Evolutionary conservation across 1,139 yeast species (phyloP).

Genomic region (Zygosaccharomyces sapae): DNA sequence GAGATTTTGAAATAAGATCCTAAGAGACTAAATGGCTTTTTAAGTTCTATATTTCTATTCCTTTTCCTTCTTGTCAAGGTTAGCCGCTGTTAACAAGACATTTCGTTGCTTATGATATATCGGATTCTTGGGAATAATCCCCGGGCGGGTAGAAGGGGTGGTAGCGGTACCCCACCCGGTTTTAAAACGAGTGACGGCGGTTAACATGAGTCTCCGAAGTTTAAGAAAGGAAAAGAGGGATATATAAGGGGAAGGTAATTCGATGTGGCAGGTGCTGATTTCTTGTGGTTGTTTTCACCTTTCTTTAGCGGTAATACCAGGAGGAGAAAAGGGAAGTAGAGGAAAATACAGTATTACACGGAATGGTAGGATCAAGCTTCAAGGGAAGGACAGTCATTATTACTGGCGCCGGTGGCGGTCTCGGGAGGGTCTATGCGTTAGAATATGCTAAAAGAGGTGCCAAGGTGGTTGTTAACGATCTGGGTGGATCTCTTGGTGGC

Average conservation of each 20-base stretch:
- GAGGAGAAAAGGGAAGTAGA: neutral
- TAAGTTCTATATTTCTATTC: neutral
- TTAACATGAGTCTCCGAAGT: conserved; percentile 1
- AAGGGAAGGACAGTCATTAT: conserved; percentile 83
- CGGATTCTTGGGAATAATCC: neutral
- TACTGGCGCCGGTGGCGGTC: conserved; percentile 98
- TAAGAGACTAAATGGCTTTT: neutral
- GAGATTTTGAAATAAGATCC: conserved; percentile 50
- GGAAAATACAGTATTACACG: neutral
- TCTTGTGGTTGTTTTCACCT: neutral
- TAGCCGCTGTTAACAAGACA: conserved; percentile 4
- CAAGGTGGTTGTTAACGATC: conserved; percentile 83
- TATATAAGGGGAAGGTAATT: neutral
- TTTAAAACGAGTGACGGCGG: conserved; percentile 8
- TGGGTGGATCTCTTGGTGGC: conserved; percentile 81
- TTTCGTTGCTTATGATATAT: conserved; percentile 4
- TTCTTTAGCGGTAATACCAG: neutral
- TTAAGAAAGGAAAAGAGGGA: neutral
- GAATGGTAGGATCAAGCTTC: conserved; percentile 35
- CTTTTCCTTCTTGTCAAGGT: neutral
- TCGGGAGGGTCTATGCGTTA: conserved; percentile 83
- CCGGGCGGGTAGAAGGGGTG: neutral
- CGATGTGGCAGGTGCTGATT: neutral
- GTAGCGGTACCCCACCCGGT: neutral
- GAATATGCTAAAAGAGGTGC: conserved; percentile 91